These are phyloP conservation scores for Aureobasidium mangrovei DNA, from an alignment of 2,329 filamentous ascomycete species.

Conservation along the genomic window DNA sequence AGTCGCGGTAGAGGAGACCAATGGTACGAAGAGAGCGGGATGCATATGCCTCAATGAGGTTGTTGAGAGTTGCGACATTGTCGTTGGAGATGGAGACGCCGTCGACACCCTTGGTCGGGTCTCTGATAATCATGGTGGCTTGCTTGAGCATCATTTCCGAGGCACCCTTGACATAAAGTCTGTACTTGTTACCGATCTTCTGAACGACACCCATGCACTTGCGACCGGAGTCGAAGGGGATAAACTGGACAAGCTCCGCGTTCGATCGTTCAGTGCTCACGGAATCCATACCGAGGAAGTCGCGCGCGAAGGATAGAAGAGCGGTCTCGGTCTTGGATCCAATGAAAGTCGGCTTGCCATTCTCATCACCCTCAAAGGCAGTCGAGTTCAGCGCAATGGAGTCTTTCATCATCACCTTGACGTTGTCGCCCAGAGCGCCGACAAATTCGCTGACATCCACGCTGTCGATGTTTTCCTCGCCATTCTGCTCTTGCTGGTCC, in stretches of 20 bases:
- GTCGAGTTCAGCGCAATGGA: conserved; percentile 62
- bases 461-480: conserved; percentile 31
- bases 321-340: conserved; percentile 74
- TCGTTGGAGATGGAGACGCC: conserved; percentile 46
- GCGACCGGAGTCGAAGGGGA: conserved; percentile 54
- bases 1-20: conserved; percentile 74
- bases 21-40: conserved; percentile 75
- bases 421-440: conserved; percentile 40
- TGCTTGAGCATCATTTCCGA: conserved; percentile 42
- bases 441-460: conserved; percentile 48
- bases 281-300: conserved; percentile 55
- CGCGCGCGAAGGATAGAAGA: conserved; percentile 58
- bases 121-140: conserved; percentile 45
- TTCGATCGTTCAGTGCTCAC: conserved; percentile 55
- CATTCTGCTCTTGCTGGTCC: conserved; percentile 16
- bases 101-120: conserved; percentile 50
- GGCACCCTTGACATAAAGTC: conserved; percentile 47
- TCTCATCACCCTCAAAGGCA: conserved; percentile 57
- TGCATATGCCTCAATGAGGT: conserved; percentile 69
- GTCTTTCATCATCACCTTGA: conserved; percentile 50
- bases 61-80: conserved; percentile 51
- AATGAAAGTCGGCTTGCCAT: conserved; percentile 53
- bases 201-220: conserved; percentile 63
- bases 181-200: conserved; percentile 46
- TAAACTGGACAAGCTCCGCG: conserved; percentile 47